Evolutionary conservation across 1,139 yeast species (phyloP).

Genomic region (Sugiyamaella neomexicana): DNA sequence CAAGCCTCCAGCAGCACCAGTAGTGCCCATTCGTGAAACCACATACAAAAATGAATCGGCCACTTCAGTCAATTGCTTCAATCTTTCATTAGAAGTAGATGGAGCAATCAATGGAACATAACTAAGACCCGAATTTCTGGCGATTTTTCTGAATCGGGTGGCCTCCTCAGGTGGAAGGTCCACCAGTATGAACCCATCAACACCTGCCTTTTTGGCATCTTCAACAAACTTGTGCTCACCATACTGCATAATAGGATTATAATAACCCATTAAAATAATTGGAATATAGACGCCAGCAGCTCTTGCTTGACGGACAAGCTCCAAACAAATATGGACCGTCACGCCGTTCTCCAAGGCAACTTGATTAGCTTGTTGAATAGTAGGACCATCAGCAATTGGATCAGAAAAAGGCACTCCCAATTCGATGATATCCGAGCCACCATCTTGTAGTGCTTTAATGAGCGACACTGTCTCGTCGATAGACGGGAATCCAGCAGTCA

Average conservation of each 20-base stretch:
- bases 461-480: constrained; percentile 85
- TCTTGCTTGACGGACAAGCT: constrained; percentile 74
- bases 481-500: constrained; percentile 93
- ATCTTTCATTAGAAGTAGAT: constrained; percentile 87
- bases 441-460: constrained; percentile 83
- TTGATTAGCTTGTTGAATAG: constrained; percentile 81
- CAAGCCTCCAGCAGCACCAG: constrained; percentile 78
- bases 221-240: constrained; percentile 82
- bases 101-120: constrained; percentile 96
- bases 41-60: constrained; percentile 96
- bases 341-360: constrained; percentile 78
- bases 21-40: constrained; percentile 87
- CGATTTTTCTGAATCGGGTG: constrained; percentile 71
- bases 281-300: constrained; percentile 83
- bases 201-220: constrained; percentile 85
- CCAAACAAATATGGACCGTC: constrained; percentile 66
- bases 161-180: constrained; percentile 99
- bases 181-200: constrained; percentile 89
- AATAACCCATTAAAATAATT: constrained; percentile 92
- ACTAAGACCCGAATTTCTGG: constrained; percentile 68
- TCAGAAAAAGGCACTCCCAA: constrained; percentile 97
- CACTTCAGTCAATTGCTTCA: constrained; percentile 70
- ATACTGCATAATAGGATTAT: constrained; percentile 86
- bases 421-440: constrained; percentile 94
- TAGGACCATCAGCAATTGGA: constrained; percentile 98